Percentiles rank a stretch among this genome's conserved stretches.
These are phyloP conservation scores for Fagus sylvatica DNA, from an alignment of 306 rosid species.

Conservation along the genomic window DNA sequence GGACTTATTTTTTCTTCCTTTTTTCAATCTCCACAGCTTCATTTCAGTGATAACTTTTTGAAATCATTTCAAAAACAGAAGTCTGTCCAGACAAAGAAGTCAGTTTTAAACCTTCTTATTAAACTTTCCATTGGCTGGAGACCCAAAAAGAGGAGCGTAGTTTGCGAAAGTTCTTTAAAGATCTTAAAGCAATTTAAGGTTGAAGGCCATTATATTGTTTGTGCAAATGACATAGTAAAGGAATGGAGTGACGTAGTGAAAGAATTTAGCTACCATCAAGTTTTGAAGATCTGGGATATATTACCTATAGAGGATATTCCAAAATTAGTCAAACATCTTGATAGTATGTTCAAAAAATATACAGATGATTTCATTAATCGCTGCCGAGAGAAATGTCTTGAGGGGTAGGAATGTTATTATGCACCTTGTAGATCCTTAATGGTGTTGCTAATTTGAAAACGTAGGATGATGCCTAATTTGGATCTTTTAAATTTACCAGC, in stretches of 20 bases:
- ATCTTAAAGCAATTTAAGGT: slow-evolving; percentile 64
- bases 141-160: slow-evolving; percentile 45
- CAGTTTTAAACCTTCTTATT: slow-evolving; percentile 47
- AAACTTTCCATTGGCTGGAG: slow-evolving; percentile 76
- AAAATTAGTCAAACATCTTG: slow-evolving; percentile 59
- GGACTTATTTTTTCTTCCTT: background rate
- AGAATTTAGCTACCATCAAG: background rate
- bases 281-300: slow-evolving; percentile 14
- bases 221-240: slow-evolving; percentile 60
- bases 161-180: slow-evolving; percentile 42
- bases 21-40: slow-evolving; percentile 40
- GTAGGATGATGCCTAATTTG: background rate
- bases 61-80: slow-evolving; percentile 61
- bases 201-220: slow-evolving; percentile 45
- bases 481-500: background rate
- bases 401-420: slow-evolving; percentile 46
- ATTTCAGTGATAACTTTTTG: slow-evolving; percentile 65
- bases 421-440: background rate
- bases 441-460: background rate
- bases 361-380: slow-evolving; percentile 1
- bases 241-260: slow-evolving; percentile 43
- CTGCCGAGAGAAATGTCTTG: slow-evolving; percentile 52
- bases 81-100: slow-evolving; percentile 38
- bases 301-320: slow-evolving; percentile 55
- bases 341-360: slow-evolving; percentile 50